Evolutionary conservation across 2,329 filamentous ascomycete species (phyloP), one percentile per base, ranked within the genome.

Genomic region (Lithohypha guttulata): DNA sequence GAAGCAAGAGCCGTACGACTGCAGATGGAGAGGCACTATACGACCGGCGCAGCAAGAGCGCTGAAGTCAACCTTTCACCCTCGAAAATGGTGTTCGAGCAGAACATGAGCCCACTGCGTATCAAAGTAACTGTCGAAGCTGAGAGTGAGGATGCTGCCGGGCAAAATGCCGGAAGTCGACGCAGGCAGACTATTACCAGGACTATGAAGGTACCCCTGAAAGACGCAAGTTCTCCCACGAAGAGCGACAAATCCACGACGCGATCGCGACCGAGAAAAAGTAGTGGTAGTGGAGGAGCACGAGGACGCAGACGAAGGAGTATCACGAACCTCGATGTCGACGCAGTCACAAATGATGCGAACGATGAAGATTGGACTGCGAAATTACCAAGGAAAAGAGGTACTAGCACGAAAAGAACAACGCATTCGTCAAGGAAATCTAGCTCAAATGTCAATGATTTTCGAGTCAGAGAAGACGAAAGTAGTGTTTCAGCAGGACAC

Each of bases 111-210:
- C 64, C 64, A 19, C 67, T 64, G 64, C 60, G 63, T 40, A 66
- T 68, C 42, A 57, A 62, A 30, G 63, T 68, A 17, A 68, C 64
- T 0, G 58, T 68, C 23, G 63, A 68, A 50, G 64, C 64, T 14
- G 64, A 63, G 29, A 62, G 51, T 17, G 55, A 68, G 37, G 62
- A 65, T 25, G 60, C 59, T 21, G 57, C 55, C 23, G 48, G 55
- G 26, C 53, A 58, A 32, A 45, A 53, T 29, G 41, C 14, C 54
- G 52, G 30, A 52, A 34, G 21, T 10, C 19, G 26, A 8, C 42
- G 36, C 31, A 41, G 34, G 30, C 45, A 43, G 36, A 43, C 35
- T 11, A 23, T 33, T 14, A 37, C 23, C 56, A 56, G 50, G 21
- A 64, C 61, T 7, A 60, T 54, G 7, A 65, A 59, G 44, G 47